Evolutionary conservation across 139 green algal species (phyloP).

Genomic region (Bryopsis sp.): DNA sequence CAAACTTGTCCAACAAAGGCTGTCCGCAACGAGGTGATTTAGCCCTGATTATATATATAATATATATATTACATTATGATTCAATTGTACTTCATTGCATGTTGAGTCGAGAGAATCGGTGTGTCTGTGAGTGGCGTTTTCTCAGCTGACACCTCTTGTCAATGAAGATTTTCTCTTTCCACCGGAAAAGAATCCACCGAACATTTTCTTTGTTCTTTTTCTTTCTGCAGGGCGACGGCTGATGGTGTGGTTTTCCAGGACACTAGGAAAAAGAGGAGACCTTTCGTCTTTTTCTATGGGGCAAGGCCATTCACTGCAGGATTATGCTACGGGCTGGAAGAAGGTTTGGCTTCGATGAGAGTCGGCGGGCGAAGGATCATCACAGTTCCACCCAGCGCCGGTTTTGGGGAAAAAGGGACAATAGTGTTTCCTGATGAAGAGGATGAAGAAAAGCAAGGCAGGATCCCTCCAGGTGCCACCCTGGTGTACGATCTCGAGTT

Average conservation of each 20-base stretch:
- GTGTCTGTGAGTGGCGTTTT: too few relatives aligned
- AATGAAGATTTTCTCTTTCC: too few relatives aligned
- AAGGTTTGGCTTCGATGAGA: conserved; percentile 62
- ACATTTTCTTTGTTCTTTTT: neutral
- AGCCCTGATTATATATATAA: too few relatives aligned
- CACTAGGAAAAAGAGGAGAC: conserved; percentile 55
- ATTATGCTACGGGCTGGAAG: conserved; percentile 57
- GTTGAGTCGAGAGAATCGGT: too few relatives aligned
- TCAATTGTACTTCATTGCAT: too few relatives aligned
- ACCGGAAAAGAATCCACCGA: too few relatives aligned
- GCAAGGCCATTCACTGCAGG: conserved; percentile 62
- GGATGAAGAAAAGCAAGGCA: conserved; percentile 62
- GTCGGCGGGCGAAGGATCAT: conserved; percentile 57
- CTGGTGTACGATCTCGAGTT: conserved; percentile 70
- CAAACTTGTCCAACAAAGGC: too few relatives aligned
- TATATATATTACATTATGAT: too few relatives aligned
- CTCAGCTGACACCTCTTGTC: too few relatives aligned
- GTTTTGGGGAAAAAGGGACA: conserved; percentile 61
- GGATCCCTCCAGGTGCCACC: conserved; percentile 46
- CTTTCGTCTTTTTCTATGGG: conserved; percentile 69
- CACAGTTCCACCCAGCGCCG: conserved; percentile 52
- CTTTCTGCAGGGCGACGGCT: conserved; percentile 19
- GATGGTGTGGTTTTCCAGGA: conserved; percentile 61
- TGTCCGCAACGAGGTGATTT: too few relatives aligned
- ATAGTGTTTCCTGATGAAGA: conserved; percentile 59